Evolutionary conservation across 768 basidiomycete species (phyloP).

Genomic region (Mycena haematopus): DNA sequence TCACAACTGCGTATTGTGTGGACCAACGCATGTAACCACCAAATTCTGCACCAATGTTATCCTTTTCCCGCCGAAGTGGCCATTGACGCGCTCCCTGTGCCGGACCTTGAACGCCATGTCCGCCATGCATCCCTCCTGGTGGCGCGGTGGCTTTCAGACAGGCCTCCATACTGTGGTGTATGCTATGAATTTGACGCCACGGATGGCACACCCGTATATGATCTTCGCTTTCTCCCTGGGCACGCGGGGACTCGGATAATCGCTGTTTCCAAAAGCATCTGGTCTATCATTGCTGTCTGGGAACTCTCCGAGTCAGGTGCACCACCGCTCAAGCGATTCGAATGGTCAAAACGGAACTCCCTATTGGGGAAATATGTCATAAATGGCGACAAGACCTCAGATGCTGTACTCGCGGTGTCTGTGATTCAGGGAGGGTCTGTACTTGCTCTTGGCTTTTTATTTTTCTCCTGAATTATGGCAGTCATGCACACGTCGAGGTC

Average conservation of each 20-base stretch:
- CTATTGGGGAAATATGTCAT: conserved; percentile 59
- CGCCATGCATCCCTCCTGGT: conserved; percentile 54
- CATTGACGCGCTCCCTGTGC: conserved; percentile 43
- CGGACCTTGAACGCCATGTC: conserved; percentile 54
- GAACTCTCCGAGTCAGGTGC: conserved; percentile 40
- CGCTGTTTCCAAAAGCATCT: conserved; percentile 64
- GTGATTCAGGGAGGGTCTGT: conserved; percentile 54
- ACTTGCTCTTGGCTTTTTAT: conserved; percentile 1
- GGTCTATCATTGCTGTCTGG: conserved; percentile 66
- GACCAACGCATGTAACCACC: conserved; percentile 53
- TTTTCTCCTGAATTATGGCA: conserved; percentile 34
- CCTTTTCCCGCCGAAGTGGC: conserved; percentile 52
- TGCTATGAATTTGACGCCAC: conserved; percentile 38
- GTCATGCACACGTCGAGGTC: conserved; percentile 42
- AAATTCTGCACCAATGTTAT: conserved; percentile 52
- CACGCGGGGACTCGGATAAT: conserved; percentile 51
- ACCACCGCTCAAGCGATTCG: conserved; percentile 40
- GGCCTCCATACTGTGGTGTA: conserved; percentile 23
- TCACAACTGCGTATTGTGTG: conserved; percentile 61
- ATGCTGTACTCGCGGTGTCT: conserved; percentile 58
- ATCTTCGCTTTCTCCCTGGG: conserved; percentile 60
- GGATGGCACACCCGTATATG: conserved; percentile 52
- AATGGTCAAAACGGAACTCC: conserved; percentile 62
- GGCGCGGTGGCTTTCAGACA: conserved; percentile 50
- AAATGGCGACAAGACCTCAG: conserved; percentile 52